Conservation (phyloP, 1,139 yeast species). For the Barnettozyma hawaiiensis region DNA sequence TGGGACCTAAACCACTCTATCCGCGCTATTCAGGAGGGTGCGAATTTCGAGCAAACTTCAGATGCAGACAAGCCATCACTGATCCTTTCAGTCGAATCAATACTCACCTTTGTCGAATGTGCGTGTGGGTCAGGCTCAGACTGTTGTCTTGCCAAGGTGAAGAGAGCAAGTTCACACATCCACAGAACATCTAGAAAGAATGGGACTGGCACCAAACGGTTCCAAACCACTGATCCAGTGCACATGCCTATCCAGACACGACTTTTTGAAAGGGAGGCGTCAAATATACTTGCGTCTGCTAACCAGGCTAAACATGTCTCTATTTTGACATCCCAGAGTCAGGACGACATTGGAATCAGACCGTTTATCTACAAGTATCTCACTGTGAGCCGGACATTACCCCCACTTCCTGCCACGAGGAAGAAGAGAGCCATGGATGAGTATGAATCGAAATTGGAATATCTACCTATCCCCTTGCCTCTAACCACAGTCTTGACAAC, state of each 20-base stretch:
- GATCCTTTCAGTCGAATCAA: conserved; percentile 55
- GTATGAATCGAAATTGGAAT: conserved; percentile 16
- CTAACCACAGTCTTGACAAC: background rate
- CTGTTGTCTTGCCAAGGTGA: conserved; percentile 56
- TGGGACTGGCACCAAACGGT: conserved; percentile 27
- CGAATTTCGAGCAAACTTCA: conserved; percentile 35
- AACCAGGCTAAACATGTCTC: conserved; percentile 11
- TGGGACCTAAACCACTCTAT: conserved; percentile 85
- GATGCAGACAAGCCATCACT: conserved; percentile 48
- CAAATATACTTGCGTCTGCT: conserved; percentile 15
- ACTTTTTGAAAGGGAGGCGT: conserved; percentile 21
- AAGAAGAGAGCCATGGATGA: conserved; percentile 8
- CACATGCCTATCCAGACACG: conserved; percentile 31
- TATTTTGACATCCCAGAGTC: conserved; percentile 10
- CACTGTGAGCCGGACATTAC: conserved; percentile 6
- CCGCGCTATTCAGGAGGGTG: conserved; percentile 37
- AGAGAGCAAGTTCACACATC: conserved; percentile 51
- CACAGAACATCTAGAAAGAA: conserved; percentile 55
- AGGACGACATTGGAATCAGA: conserved; percentile 15
- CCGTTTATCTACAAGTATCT: conserved; percentile 21
- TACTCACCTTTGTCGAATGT: conserved; percentile 67
- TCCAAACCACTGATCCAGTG: conserved; percentile 26
- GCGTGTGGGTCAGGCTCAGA: conserved; percentile 47
- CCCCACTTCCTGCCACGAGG: conserved; percentile 1
- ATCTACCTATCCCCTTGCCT: conserved; percentile 28